These are phyloP conservation scores for Leishmania amazonensis DNA, from an alignment of 208 protist species.

Conservation along the genomic window DNA sequence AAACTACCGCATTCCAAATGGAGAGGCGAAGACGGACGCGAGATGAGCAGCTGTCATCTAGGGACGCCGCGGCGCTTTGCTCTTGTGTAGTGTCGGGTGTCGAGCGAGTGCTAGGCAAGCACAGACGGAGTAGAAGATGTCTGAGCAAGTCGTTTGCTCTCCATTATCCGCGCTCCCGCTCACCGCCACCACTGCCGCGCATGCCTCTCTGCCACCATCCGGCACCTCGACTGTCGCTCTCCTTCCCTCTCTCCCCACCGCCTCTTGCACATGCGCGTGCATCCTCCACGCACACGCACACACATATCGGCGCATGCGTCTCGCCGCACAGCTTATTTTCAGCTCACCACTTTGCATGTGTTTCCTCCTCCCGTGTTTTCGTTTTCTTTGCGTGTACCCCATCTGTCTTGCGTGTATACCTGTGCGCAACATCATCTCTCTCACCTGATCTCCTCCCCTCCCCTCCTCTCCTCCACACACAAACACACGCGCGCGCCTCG, in stretches of 20 bases:
- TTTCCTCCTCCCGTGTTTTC: not conserved
- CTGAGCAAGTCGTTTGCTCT: not conserved
- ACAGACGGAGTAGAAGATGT: not conserved
- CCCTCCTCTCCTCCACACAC: not conserved
- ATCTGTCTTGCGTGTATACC: not conserved
- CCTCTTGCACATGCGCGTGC: not conserved
- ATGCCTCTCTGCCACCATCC: not conserved
- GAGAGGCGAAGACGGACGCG: not conserved
- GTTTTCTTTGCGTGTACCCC: not conserved
- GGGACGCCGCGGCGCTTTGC: not conserved
- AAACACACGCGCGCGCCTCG: not conserved
- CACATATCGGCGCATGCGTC: not conserved
- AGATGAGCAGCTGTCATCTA: not conserved
- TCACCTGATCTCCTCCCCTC: not conserved
- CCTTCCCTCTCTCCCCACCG: not conserved
- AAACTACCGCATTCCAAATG: not conserved
- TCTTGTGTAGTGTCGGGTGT: not conserved
- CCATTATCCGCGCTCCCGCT: not conserved
- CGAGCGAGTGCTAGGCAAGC: not conserved
- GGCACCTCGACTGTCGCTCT: not conserved
- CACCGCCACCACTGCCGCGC: not conserved
- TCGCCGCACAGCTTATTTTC: slow-evolving; percentile 2
- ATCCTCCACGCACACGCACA: not conserved
- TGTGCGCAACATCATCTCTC: not conserved
- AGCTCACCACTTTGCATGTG: not conserved